A percentile compares a stretch with the other conserved stretches of the same genome.
These are phyloP conservation scores for Mycena galericulata DNA, from an alignment of 768 basidiomycete genomes.

Conservation along the genomic window DNA sequence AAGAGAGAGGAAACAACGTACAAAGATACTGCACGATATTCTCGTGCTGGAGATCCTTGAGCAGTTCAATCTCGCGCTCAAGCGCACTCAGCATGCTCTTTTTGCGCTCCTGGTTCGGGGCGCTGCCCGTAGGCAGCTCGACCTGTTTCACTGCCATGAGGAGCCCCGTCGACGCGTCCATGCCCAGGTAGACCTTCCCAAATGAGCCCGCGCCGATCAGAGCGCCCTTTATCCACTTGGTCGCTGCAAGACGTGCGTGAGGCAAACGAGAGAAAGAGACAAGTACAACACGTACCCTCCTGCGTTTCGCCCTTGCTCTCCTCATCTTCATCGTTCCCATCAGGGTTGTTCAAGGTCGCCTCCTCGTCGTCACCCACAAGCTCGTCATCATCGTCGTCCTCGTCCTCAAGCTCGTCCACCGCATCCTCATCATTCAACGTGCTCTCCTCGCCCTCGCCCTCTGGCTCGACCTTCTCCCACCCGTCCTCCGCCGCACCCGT, in stretches of 20 bases:
- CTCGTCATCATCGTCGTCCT: constrained; percentile 63
- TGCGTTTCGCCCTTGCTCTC: constrained; percentile 58
- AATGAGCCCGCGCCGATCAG: constrained; percentile 96
- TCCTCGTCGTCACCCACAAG: constrained; percentile 58
- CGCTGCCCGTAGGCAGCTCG: constrained; percentile 86
- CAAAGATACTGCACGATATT: constrained; percentile 99
- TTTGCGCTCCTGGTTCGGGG: constrained; percentile 92
- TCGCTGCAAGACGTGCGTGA: constrained; percentile 57
- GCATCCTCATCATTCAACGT: constrained; percentile 50
- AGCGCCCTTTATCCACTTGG: constrained; percentile 98
- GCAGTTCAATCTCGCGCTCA: constrained; percentile 93
- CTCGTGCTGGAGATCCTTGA: constrained; percentile 92
- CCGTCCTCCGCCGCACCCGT: constrained; percentile 69
- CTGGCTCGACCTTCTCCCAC: constrained; percentile 49
- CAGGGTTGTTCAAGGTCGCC: constrained; percentile 42
- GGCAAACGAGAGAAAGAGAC: constrained; percentile 7
- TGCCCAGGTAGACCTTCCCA: constrained; percentile 94
- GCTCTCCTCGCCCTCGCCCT: constrained; percentile 26
- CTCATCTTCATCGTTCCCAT: constrained; percentile 63
- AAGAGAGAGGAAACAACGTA: constrained; percentile 50
- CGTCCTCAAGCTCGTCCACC: constrained; percentile 49
- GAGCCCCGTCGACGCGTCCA: constrained; percentile 91
- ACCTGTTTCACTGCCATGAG: constrained; percentile 99
- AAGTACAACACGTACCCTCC: constrained; percentile 44
- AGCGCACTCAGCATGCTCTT: constrained; percentile 92